A percentile compares a stretch with the other conserved stretches of the same genome.
Conservation (phyloP, 495 filamentous ascomycete species). For the Stereocaulon alpinum region DNA sequence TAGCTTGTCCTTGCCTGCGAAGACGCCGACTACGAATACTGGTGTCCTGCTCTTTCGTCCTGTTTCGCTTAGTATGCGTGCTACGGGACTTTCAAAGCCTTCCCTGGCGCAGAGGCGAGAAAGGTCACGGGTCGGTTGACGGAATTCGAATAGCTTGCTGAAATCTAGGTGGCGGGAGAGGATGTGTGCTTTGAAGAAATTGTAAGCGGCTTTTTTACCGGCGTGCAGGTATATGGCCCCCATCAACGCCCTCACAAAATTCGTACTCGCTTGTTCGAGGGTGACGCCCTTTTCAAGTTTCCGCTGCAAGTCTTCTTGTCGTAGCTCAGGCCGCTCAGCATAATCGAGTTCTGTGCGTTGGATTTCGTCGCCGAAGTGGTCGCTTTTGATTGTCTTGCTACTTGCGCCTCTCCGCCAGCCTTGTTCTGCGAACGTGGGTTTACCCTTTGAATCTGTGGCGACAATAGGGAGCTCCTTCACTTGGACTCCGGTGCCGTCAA, state of each 20-base stretch:
- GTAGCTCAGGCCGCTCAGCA: constrained; percentile 8
- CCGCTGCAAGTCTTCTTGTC: constrained; percentile 24
- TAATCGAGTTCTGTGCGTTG: constrained; percentile 18
- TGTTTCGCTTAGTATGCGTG: constrained; percentile 78
- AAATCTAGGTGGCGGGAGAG: constrained; percentile 71
- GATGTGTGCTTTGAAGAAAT: constrained; percentile 74
- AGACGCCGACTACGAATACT: constrained; percentile 93
- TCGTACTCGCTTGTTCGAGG: constrained; percentile 42
- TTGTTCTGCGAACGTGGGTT: constrained; percentile 17
- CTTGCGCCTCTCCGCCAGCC: constrained; percentile 62
- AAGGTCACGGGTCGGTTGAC: constrained; percentile 70
- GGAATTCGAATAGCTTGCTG: constrained; percentile 68
- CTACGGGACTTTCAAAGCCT: constrained; percentile 78
- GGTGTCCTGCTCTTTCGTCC: constrained; percentile 71
- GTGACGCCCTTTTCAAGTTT: constrained; percentile 29
- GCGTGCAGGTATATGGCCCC: constrained; percentile 77
- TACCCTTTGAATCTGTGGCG: constrained; percentile 24
- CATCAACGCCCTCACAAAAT: constrained; percentile 69
- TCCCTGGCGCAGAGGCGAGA: constrained; percentile 71
- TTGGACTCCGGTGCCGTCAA: constrained; percentile 29
- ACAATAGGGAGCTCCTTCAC: constrained; percentile 27
- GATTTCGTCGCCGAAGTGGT: constrained; percentile 63
- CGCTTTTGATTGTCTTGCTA: constrained; percentile 62
- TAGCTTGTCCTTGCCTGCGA: constrained; percentile 74
- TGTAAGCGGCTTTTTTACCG: constrained; percentile 56